Conservation (phyloP, 345 rosid species). For the Abelmoschus esculentus region DNA sequence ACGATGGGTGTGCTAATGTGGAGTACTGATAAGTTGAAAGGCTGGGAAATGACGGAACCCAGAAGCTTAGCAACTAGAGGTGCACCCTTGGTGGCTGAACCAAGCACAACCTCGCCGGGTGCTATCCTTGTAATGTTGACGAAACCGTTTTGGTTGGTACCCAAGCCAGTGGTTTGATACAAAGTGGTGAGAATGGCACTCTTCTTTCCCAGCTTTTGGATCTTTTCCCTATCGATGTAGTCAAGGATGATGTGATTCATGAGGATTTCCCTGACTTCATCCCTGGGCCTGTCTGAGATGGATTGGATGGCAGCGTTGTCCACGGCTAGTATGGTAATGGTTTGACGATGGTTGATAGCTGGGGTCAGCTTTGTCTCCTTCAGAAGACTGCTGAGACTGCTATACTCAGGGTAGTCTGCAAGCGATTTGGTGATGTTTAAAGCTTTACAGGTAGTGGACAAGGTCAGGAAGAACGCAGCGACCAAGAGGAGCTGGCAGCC, state of each 20-base stretch:
- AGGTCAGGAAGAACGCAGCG: constrained; percentile 20
- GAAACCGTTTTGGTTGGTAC: constrained; percentile 46
- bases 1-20: constrained; percentile 50
- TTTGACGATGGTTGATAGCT: constrained; percentile 28
- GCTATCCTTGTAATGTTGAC: constrained; percentile 35
- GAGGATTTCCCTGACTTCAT: constrained; percentile 37
- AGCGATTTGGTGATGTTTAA: constrained; percentile 39
- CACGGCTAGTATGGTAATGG: constrained; percentile 52
- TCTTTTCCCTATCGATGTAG: constrained; percentile 34
- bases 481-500: constrained; percentile 16
- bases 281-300: constrained; percentile 23
- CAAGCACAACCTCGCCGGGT: constrained; percentile 35
- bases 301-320: constrained; percentile 27
- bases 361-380: constrained; percentile 23
- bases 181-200: constrained; percentile 45
- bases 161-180: constrained; percentile 54
- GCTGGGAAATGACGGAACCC: constrained; percentile 32
- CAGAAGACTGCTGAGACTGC: constrained; percentile 33
- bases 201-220: constrained; percentile 23
- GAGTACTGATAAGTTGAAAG: constrained; percentile 62
- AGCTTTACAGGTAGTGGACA: constrained; percentile 14
- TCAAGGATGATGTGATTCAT: constrained; percentile 51
- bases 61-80: constrained; percentile 33
- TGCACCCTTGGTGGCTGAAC: constrained; percentile 41
- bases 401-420: constrained; percentile 26